Conservation (phyloP, 2,329 filamentous ascomycete species). For the Phyllosticta capitalensis region DNA sequence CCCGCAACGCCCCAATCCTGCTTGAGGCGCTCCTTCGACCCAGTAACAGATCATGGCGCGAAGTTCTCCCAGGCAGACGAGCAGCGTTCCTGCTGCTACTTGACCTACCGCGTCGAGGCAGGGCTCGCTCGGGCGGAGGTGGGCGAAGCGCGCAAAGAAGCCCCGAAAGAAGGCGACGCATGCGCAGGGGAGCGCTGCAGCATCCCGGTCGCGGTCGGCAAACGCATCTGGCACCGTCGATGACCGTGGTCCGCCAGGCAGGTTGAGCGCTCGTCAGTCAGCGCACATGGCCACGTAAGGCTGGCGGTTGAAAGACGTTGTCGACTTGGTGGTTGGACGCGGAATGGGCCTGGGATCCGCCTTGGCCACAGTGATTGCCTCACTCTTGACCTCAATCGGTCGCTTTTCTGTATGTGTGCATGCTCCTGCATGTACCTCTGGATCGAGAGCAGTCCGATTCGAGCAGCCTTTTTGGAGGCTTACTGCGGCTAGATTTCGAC, state of each 20-base stretch:
- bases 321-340: neutral
- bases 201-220: neutral
- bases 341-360: constrained; percentile 1
- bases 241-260: neutral
- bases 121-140: neutral
- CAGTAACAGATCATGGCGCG: neutral
- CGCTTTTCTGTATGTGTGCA: neutral
- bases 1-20: neutral
- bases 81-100: neutral
- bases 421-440: neutral
- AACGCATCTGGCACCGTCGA: neutral
- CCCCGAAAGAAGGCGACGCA: neutral
- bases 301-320: neutral
- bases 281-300: neutral
- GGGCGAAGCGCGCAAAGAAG: neutral
- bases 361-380: neutral
- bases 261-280: neutral
- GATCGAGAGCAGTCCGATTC: neutral
- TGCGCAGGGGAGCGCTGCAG: neutral
- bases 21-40: neutral
- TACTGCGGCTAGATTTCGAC: neutral
- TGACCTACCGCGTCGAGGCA: neutral
- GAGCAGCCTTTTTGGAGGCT: neutral
- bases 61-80: neutral
- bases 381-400: neutral